Evolutionary conservation across 1,139 yeast species (phyloP).

Genomic region (Wickerhamiella pararugosa): DNA sequence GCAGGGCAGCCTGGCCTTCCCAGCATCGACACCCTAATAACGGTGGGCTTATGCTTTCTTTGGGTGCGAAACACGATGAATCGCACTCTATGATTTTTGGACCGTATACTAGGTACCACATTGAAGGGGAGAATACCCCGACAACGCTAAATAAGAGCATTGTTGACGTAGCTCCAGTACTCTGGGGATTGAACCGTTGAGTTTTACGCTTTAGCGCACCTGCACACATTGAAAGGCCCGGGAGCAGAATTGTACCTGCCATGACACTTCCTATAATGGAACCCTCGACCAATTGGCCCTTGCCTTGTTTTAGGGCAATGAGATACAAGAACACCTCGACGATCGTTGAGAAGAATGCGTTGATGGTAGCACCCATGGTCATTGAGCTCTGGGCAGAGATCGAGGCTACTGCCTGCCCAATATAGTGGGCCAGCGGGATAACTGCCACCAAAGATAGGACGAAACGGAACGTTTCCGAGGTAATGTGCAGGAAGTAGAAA

Average conservation of each 20-base stretch:
- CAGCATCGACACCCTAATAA: slow-evolving; percentile 34
- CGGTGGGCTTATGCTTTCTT: background rate
- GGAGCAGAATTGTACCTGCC: slow-evolving; percentile 82
- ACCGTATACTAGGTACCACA: slow-evolving; percentile 82
- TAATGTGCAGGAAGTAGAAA: slow-evolving; percentile 41
- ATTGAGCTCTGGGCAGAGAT: slow-evolving; percentile 96
- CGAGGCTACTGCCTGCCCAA: slow-evolving; percentile 98
- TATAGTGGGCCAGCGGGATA: slow-evolving; percentile 87
- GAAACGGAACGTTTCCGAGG: slow-evolving; percentile 35
- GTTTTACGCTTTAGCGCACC: slow-evolving; percentile 88
- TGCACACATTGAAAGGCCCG: slow-evolving; percentile 94
- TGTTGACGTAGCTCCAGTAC: slow-evolving; percentile 95
- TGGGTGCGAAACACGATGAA: background rate
- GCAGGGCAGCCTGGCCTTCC: slow-evolving; percentile 60
- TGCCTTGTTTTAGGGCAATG: slow-evolving; percentile 74
- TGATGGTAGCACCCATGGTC: slow-evolving; percentile 99
- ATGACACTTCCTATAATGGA: slow-evolving; percentile 90
- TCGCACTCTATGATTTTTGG: slow-evolving; percentile 64
- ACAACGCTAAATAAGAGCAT: slow-evolving; percentile 84
- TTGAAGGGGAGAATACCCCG: slow-evolving; percentile 87
- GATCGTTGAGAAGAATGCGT: slow-evolving; percentile 91
- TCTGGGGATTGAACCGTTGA: slow-evolving; percentile 85
- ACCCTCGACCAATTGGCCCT: slow-evolving; percentile 89
- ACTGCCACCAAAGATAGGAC: slow-evolving; percentile 67
- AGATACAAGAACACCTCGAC: slow-evolving; percentile 88